phyloP scores from a whole-genome alignment of 78 protist species.

The Monosiga brevicollis region DNA sequence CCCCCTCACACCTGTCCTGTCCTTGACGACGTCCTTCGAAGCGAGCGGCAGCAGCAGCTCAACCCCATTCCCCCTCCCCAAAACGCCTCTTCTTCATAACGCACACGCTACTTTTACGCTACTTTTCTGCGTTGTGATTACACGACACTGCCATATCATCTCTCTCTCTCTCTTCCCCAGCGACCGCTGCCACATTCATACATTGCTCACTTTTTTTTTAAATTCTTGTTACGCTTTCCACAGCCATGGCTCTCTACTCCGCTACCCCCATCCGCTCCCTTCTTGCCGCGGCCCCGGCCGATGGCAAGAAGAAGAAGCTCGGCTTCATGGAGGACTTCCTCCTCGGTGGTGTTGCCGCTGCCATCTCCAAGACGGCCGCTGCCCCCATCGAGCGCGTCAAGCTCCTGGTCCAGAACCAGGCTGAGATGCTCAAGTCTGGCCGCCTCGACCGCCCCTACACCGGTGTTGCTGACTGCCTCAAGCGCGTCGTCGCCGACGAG shows the following conservation, averaged over 20 bases:
- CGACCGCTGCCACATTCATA: too few relatives aligned
- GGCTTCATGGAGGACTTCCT: slow-evolving; percentile 40
- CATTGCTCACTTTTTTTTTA: too few relatives aligned
- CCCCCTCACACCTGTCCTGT: too few relatives aligned
- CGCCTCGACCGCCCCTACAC: slow-evolving; percentile 56
- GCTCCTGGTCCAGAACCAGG: slow-evolving; percentile 82
- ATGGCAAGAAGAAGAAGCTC: neutral
- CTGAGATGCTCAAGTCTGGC: slow-evolving; percentile 22
- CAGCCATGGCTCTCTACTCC: neutral
- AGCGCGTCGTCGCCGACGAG: slow-evolving; percentile 81
- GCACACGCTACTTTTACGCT: too few relatives aligned
- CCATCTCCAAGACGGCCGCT: slow-evolving; percentile 81
- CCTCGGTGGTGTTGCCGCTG: slow-evolving; percentile 83
- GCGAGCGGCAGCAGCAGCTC: too few relatives aligned
- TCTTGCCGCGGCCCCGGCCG: neutral
- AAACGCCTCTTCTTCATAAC: too few relatives aligned
- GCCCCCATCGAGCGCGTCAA: slow-evolving; percentile 98
- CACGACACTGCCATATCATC: too few relatives aligned
- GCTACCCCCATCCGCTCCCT: neutral
- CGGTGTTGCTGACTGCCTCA: slow-evolving; percentile 86
- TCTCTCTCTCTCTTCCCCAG: too few relatives aligned
- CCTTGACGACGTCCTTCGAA: too few relatives aligned
- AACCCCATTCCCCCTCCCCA: too few relatives aligned
- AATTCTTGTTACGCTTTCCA: too few relatives aligned
- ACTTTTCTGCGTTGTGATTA: too few relatives aligned